Conservation (phyloP, 2,329 filamentous ascomycete species). For the Hypomyces perniciosus region DNA sequence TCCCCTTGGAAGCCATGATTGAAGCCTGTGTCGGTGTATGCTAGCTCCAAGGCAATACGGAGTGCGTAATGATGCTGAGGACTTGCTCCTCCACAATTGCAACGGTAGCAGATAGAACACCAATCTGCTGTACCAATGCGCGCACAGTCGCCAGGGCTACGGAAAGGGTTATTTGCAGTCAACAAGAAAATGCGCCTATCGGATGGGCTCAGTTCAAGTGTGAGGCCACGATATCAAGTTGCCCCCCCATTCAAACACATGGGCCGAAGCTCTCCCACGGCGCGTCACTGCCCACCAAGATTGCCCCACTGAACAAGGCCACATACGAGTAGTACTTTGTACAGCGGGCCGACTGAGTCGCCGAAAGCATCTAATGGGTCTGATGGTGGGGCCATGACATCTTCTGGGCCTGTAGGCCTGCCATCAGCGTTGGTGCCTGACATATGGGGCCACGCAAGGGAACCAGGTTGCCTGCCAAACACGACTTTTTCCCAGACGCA, state of each 20-base stretch:
- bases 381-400: constrained; percentile 7
- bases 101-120: not conserved
- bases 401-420: not conserved
- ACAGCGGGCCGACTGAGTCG: constrained; percentile 17
- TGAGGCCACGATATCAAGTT: constrained; percentile 18
- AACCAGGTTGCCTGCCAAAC: constrained; percentile 12
- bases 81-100: constrained; percentile 5
- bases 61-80: not conserved
- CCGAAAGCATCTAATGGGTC: constrained; percentile 3
- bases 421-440: constrained; percentile 26
- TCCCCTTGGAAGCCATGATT: constrained; percentile 40
- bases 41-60: not conserved
- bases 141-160: not conserved
- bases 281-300: constrained; percentile 3
- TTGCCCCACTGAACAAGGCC: not conserved
- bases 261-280: constrained; percentile 7
- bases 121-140: constrained; percentile 1
- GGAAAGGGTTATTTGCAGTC: not conserved
- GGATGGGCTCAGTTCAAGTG: constrained; percentile 3
- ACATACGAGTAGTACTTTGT: not conserved
- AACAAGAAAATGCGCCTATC: not conserved
- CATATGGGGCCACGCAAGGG: constrained; percentile 22
- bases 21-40: not conserved
- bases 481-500: constrained; percentile 25
- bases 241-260: constrained; percentile 1